A percentile compares a stretch with the other conserved stretches of the same genome.
Conservation (phyloP, 2,329 filamentous ascomycete species). For the Iodosphaeria phyllophila region DNA sequence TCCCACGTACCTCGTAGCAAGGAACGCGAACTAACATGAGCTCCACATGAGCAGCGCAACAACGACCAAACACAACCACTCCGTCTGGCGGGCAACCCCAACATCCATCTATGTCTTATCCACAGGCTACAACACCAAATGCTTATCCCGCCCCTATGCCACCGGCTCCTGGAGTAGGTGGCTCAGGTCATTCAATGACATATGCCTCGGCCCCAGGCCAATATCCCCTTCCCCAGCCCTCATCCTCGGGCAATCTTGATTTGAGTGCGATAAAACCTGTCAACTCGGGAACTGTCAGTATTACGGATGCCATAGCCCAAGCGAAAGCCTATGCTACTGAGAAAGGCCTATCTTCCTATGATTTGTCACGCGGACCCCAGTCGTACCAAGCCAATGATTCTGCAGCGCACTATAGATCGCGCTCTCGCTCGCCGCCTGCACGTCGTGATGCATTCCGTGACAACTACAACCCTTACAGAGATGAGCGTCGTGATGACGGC, state of each 20-base stretch:
- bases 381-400: slow-evolving; percentile 23
- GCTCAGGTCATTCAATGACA: too few relatives aligned
- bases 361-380: slow-evolving; percentile 23
- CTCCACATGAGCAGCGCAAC: slow-evolving; percentile 15
- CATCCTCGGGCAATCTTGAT: slow-evolving; percentile 59
- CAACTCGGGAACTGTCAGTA: slow-evolving; percentile 64
- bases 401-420: slow-evolving; percentile 44
- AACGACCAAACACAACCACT: slow-evolving; percentile 21
- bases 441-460: slow-evolving; percentile 55
- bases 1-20: slow-evolving; percentile 9
- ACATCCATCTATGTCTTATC: slow-evolving; percentile 14
- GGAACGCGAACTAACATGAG: slow-evolving; percentile 8
- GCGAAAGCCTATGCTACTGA: slow-evolving; percentile 68
- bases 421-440: slow-evolving; percentile 53
- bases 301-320: slow-evolving; percentile 70
- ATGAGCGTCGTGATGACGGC: slow-evolving; percentile 60
- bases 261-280: slow-evolving; percentile 63
- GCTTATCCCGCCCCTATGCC: slow-evolving; percentile 18
- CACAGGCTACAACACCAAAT: slow-evolving; percentile 18
- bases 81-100: slow-evolving; percentile 20
- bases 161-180: slow-evolving; percentile 17
- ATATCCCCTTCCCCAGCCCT: slow-evolving; percentile 45
- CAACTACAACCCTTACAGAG: slow-evolving; percentile 66
- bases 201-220: slow-evolving; percentile 16
- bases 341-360: slow-evolving; percentile 50